Base-by-base conservation (phyloP, 306 rosid species). In the Glycine soja region DNA sequence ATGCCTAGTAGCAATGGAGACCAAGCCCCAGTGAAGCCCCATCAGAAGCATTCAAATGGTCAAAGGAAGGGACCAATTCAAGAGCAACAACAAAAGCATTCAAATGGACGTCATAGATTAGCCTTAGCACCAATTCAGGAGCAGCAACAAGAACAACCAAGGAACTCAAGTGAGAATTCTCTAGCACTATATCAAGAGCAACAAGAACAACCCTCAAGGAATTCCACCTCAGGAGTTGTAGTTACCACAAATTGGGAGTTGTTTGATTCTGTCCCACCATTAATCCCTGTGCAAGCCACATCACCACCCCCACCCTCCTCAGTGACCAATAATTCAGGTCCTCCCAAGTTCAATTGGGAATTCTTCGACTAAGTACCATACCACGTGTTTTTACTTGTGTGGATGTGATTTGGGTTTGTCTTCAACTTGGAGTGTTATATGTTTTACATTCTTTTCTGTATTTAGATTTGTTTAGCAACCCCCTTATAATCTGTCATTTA, bases 211-310 rank as follows among this genome's bases (percentile, higher is more conserved):
- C 30, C 83, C 15, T 58, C 87, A 16, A 77, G 85, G 81, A 45
- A 86, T 78, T 83, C 93, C 8, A 58, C 87, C 43, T 86, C 96
- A 34, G 91, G 87, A 78, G 87, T 91, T 5, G 92, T 91, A n/a
- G 97, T 93, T 47, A 93, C 99, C 53, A 93, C 98, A 30, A 88
- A 87, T 52, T 95, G 99, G 99, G 99, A 95, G 84, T 91, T 91
- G 19, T 95, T 95, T 77, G 98, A 95, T 77, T 81, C 93, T 6
- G 54, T 65, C 19, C 92, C 91, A 0, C 86, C 90, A 58, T 72
- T 89, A 61, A 85, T 88, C 50, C 85, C 88, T 52, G 43, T 79
- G 42, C 47, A 85, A 47, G 74, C 91, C 19, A 18, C 88, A 66
- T 13, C 89, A 19, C 48, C 19, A 65, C 24, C 24, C 13, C 50